A percentile compares a stretch with the other conserved stretches of the same genome.
These are phyloP conservation scores for Trichoderma sp. DNA, from an alignment of 2,329 filamentous ascomycete species.

Conservation along the genomic window DNA sequence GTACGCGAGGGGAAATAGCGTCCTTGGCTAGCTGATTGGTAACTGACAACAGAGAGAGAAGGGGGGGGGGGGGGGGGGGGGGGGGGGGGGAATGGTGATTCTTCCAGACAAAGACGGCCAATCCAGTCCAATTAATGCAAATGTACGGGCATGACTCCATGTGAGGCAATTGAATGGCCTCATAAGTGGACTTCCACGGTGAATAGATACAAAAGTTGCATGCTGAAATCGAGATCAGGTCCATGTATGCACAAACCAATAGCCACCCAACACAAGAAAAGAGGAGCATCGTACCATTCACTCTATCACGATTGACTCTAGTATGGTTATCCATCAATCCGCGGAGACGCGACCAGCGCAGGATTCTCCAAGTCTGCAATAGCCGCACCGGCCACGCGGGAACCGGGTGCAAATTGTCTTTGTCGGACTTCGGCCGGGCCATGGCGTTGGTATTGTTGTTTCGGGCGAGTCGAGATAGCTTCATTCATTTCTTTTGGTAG, in stretches of 20 bases:
- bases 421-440: neutral
- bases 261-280: neutral
- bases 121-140: neutral
- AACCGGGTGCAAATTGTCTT: neutral
- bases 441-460: slow-evolving; percentile 11
- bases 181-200: neutral
- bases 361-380: neutral
- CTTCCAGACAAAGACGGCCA: neutral
- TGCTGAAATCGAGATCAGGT: neutral
- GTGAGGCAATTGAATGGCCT: neutral
- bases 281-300: neutral
- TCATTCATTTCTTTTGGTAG: neutral
- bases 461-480: neutral
- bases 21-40: neutral
- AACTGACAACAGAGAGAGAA: neutral
- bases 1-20: neutral
- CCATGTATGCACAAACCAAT: no score
- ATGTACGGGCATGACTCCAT: neutral
- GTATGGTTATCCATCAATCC: neutral
- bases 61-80: no score
- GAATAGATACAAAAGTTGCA: neutral
- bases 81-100: no score
- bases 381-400: neutral
- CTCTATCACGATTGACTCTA: neutral
- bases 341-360: neutral